Base-by-base conservation (phyloP, 805 yeast species). In the Metschnikowia vanudenii region DNA sequence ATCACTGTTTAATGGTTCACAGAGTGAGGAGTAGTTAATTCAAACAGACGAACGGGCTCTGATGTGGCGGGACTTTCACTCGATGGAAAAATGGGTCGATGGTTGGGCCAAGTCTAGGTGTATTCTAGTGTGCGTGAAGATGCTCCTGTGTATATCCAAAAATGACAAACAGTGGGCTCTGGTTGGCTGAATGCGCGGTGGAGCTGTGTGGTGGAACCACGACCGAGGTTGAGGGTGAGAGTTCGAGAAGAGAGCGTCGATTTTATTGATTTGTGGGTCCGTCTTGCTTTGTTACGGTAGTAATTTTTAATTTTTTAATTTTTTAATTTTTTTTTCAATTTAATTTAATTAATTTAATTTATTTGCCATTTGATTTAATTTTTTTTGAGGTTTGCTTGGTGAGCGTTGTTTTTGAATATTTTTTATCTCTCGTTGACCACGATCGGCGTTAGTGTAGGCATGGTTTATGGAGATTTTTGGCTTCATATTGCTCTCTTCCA, bases 161-260 rank as follows among this genome's bases (percentile, higher is more conserved):
- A 38, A 40, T 51, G 51, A 53, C 54, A 54, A 54, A 54, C 45
- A 40, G 49, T 39, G 48, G 43, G 47, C 57, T 52, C 57, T 54
- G 57, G 56, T 54, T 54, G 57, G 57, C 34, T 52, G 56, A 38
- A 37, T 12, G 24, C 31, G 46, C 24, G 41, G 46, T 42, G 20
- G 19, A 10, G 31, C 36, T 40, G 37, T 40, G 46, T 24, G 46
- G 46, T 42, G 20, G 19, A 10, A 37, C 40, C 46, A 42, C 46
- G 46, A 42, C 46, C 46, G 22, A 7, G n/a, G 13, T 5, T 4
- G 32, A 29, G 32, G 14, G 12, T 7, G 5, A 13, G 5, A 29
- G 32, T 4, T 11, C 6, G 32, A 29, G 14, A 29, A n/a, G n/a
- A 12, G 32, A 13, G 32, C 5, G 32, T n/a, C 4, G 32, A 29